phyloP scores from a whole-genome alignment of 441 rosid genomes.

The Brassica balearica region DNA sequence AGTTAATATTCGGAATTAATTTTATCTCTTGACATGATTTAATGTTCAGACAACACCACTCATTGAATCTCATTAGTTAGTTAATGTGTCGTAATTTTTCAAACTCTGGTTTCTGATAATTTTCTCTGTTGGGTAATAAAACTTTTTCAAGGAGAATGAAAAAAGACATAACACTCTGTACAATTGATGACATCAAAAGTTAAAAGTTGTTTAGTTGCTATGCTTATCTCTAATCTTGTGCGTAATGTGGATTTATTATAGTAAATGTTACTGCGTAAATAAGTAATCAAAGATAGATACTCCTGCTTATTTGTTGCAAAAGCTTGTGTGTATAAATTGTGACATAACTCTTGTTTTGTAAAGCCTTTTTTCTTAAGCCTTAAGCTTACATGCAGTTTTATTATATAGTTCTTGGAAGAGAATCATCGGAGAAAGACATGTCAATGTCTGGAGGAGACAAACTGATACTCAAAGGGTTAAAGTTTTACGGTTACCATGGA shows the following conservation, averaged over 20 bases:
- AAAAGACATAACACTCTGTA: not conserved
- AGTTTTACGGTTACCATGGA: constrained; percentile 86
- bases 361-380: not conserved
- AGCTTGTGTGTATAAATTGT: not conserved
- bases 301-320: not conserved
- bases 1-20: not conserved
- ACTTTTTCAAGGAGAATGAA: not conserved
- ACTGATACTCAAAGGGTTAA: constrained; percentile 68
- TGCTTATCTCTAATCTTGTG: not conserved
- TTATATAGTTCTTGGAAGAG: constrained; percentile 13
- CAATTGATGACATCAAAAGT: constrained; percentile 3
- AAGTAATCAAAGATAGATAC: not conserved
- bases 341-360: not conserved
- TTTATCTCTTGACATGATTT: not conserved
- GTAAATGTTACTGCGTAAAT: not conserved
- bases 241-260: not conserved
- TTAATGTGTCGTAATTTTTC: not conserved
- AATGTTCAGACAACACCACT: not conserved
- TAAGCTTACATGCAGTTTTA: constrained; percentile 13
- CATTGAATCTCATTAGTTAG: not conserved
- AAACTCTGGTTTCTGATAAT: not conserved
- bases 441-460: constrained; percentile 36
- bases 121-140: not conserved
- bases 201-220: not conserved
- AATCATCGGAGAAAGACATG: constrained; percentile 15